Percentiles rank a stretch among this genome's conserved stretches.
Evolutionary conservation across 2,329 filamentous ascomycete genomes (phyloP).

Genomic region (Orbilia javanica): DNA sequence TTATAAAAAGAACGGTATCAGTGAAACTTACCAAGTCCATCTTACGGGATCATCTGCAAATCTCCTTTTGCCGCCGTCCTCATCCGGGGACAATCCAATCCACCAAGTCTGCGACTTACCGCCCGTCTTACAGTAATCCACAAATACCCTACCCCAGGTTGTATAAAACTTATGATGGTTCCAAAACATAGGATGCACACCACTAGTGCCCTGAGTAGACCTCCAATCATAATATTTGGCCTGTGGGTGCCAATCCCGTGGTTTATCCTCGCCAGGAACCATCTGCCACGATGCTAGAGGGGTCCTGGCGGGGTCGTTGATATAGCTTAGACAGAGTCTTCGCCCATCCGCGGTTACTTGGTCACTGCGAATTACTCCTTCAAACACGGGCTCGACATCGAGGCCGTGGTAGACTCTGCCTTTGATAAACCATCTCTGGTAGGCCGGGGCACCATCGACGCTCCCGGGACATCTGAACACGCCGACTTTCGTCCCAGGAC

Average conservation of each 20-base stretch:
- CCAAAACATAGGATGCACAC: neutral
- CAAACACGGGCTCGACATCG: conserved; percentile 18
- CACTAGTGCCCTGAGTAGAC: neutral
- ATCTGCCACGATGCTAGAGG: neutral
- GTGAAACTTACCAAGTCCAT: conserved; percentile 43
- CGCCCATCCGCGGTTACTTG: neutral
- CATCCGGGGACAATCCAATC: neutral
- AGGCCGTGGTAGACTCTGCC: neutral
- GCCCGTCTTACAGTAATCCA: neutral
- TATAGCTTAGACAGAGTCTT: conserved; percentile 19
- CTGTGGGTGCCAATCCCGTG: neutral
- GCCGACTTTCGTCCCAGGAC: neutral
- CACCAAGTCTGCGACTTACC: conserved; percentile 25
- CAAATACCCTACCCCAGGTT: conserved; percentile 19
- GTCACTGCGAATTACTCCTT: conserved; percentile 20
- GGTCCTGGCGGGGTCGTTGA: neutral
- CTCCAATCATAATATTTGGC: neutral
- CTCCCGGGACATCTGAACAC: conserved; percentile 28
- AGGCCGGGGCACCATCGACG: neutral
- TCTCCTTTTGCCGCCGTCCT: neutral
- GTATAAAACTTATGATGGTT: neutral
- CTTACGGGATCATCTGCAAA: conserved; percentile 1
- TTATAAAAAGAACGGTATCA: neutral
- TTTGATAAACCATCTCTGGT: conserved; percentile 40
- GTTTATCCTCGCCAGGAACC: neutral